phyloP scores from a whole-genome alignment of 495 filamentous ascomycete species.

The Xylaria sp. region DNA sequence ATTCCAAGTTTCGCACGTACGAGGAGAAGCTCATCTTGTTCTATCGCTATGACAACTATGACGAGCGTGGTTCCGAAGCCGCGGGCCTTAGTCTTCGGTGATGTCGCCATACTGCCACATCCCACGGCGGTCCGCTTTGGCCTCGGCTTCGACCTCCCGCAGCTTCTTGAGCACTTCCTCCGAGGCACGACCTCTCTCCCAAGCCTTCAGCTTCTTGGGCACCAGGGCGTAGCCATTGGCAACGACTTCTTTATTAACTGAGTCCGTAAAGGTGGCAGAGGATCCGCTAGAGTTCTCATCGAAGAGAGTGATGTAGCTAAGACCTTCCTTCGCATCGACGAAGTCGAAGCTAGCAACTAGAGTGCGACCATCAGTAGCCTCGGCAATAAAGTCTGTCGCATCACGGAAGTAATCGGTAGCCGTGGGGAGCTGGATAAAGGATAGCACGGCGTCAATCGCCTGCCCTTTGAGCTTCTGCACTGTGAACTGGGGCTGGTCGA shows the following conservation, averaged over 20 bases:
- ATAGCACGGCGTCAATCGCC: conserved; percentile 86
- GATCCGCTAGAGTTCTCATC: conserved; percentile 70
- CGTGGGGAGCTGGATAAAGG: conserved; percentile 84
- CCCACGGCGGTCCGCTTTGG: conserved; percentile 77
- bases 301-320: conserved; percentile 83
- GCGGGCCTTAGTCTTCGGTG: conserved; percentile 72
- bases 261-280: conserved; percentile 57
- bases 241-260: conserved; percentile 85
- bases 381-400: conserved; percentile 71
- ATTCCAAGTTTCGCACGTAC: conserved; percentile 7
- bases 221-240: conserved; percentile 88
- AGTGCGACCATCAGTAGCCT: conserved; percentile 69
- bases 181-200: conserved; percentile 75
- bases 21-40: neutral
- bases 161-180: conserved; percentile 72
- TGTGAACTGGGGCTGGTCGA: conserved; percentile 78
- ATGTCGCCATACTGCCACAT: conserved; percentile 99
- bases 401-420: conserved; percentile 80
- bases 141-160: conserved; percentile 71
- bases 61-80: neutral
- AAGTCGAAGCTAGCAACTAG: conserved; percentile 92
- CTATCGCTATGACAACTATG: neutral
- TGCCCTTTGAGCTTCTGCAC: conserved; percentile 82
- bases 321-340: conserved; percentile 73
- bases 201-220: conserved; percentile 83